Base-by-base conservation (phyloP, 225 moss, liverwort and hornwort species). In the Sphagnum tenellum region DNA sequence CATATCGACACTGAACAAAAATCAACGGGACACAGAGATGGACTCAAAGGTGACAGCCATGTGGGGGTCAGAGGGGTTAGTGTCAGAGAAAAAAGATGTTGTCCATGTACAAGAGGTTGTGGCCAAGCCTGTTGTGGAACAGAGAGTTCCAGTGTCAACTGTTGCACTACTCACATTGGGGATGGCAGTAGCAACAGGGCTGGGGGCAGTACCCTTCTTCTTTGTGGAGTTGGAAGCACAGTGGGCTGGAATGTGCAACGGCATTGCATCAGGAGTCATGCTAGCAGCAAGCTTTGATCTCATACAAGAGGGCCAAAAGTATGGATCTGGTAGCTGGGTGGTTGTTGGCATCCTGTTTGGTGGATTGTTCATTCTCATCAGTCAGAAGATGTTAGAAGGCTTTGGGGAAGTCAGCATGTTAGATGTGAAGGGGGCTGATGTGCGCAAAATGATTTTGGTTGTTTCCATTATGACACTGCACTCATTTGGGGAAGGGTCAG, bases 261-360 rank as follows among this genome's bases (percentile, higher is more conserved):
- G 92, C 7, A 77, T 98, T 65, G 96, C 96, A 9, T 83, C 92
- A 8, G 96, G 96, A 44, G 96, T 98, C 61, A 98, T 98, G 96
- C 68, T 90, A 54, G 92, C 96, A 57, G 96, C 96, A 52, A 98
- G 96, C 79, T 98, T 98, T 75, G 96, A 98, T 79, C 96, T 98
- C 55, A 90, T 98, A 57, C 85, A 98, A 70, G 96, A 98, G 64
- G 96, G 96, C 8, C 96, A 98, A 61, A 90, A 75, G 70, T 74
- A 77, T 59, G 96, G 96, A n/a, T 92, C 88, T 49, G 92, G 92
- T 9, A 85, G 79, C 80, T 89, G 90, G 87, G 96, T 98, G 49
- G 96, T 98, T 3, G 46, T 88, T 4, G 96, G 96, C 46, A 92
- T 98, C 57, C 69, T 98, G 44, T 66, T 78, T 12, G 96, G 96